Conservation (phyloP, 2,329 filamentous ascomycete species). For the Verticillium klebahnii region DNA sequence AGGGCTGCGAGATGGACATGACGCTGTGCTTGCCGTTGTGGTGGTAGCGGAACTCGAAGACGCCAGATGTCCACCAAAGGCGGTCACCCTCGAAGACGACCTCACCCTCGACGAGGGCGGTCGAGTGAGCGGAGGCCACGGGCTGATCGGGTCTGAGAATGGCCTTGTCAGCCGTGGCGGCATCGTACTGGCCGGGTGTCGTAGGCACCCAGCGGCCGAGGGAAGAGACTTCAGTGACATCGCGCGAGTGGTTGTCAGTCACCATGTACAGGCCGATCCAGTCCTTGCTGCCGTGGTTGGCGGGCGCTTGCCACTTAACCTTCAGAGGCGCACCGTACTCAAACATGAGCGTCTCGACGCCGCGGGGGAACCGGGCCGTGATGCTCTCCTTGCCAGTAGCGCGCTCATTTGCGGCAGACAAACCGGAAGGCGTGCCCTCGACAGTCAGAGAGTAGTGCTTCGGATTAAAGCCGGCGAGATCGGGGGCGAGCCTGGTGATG, state of each 20-base stretch:
- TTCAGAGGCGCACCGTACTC: conserved; percentile 88
- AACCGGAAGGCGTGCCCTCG: conserved; percentile 56
- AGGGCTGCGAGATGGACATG: conserved; percentile 89
- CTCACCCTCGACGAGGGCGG: conserved; percentile 68
- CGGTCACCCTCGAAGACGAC: conserved; percentile 89
- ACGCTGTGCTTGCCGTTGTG: conserved; percentile 89
- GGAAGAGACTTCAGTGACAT: conserved; percentile 77
- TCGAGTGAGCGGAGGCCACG: conserved; percentile 44
- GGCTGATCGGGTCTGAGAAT: conserved; percentile 66
- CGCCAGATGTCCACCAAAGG: conserved; percentile 93
- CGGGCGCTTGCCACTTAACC: conserved; percentile 85
- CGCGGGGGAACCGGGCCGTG: conserved; percentile 61
- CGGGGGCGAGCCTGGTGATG: conserved; percentile 72
- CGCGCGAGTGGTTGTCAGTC: conserved; percentile 83
- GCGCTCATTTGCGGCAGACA: conserved; percentile 48
- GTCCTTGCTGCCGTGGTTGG: conserved; percentile 82
- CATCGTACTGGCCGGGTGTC: conserved; percentile 71
- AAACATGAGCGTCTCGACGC: conserved; percentile 71
- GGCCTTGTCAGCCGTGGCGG: conserved; percentile 67
- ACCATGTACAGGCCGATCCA: conserved; percentile 98
- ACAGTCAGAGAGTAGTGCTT: conserved; percentile 76
- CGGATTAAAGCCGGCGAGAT: conserved; percentile 73
- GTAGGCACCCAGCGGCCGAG: conserved; percentile 87
- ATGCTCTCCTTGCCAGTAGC: conserved; percentile 71
- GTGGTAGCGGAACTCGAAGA: conserved; percentile 96